Evolutionary conservation across 495 filamentous ascomycete genomes (phyloP).

Genomic region (Pyrenula massariospora): DNA sequence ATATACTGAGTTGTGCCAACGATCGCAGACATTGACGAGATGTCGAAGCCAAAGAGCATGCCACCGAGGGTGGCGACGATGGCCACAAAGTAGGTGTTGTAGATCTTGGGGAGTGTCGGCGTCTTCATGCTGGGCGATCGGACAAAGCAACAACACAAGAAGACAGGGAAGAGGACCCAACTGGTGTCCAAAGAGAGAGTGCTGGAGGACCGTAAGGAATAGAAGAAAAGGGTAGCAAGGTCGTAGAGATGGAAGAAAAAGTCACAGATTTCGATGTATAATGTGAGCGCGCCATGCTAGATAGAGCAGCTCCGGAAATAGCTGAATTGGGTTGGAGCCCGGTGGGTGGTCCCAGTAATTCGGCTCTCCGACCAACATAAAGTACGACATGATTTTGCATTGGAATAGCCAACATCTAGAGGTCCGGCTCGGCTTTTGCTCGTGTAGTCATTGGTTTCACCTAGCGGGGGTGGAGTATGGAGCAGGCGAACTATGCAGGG

Average conservation of each 20-base stretch:
- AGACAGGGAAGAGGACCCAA: not conserved
- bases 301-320: not conserved
- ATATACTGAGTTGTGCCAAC: conserved; percentile 53
- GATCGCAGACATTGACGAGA: conserved; percentile 55
- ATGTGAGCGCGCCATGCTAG: not conserved
- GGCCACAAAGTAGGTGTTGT: conserved; percentile 53
- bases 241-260: not conserved
- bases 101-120: conserved; percentile 29
- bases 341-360: not conserved
- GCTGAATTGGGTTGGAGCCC: not conserved
- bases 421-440: no score
- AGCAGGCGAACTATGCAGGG: not conserved
- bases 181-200: not conserved
- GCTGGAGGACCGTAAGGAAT: not conserved
- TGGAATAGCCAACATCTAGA: not conserved
- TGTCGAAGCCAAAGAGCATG: conserved; percentile 54
- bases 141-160: no score
- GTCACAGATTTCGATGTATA: not conserved
- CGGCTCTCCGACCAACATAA: not conserved
- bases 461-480: not conserved
- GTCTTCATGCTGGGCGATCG: conserved; percentile 16
- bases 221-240: not conserved
- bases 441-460: not conserved
- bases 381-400: not conserved
- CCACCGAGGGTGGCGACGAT: conserved; percentile 50